Evolutionary conservation across 768 basidiomycete genomes (phyloP).

Genomic region (Suillus plorans): DNA sequence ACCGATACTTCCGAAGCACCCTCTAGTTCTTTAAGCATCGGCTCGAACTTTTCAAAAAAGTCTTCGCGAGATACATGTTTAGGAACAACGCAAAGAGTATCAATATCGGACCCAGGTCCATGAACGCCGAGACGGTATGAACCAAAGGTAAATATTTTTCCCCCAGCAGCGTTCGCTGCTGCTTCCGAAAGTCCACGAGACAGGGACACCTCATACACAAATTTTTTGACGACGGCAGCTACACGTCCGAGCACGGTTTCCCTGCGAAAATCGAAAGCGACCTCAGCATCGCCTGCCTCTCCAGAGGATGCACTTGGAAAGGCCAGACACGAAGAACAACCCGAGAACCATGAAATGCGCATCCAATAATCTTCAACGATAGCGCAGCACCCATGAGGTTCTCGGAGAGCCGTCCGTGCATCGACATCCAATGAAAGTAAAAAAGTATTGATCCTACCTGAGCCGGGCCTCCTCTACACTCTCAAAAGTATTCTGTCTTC

Average conservation of each 20-base stretch:
- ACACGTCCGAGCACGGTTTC: constrained; percentile 92
- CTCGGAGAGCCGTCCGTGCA: background rate
- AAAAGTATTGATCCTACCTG: constrained; percentile 53
- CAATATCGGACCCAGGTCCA: constrained; percentile 94
- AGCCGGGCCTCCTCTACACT: constrained; percentile 83
- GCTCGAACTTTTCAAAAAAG: constrained; percentile 90
- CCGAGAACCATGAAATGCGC: background rate
- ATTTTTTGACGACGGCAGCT: constrained; percentile 86
- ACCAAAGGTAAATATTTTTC: constrained; percentile 98
- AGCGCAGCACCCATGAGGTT: background rate
- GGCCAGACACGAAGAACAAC: background rate
- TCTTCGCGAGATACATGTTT: constrained; percentile 95
- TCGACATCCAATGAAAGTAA: background rate
- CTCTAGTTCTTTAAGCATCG: constrained; percentile 81
- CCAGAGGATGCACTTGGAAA: constrained; percentile 1
- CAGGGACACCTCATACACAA: constrained; percentile 82
- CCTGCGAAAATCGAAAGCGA: constrained; percentile 44
- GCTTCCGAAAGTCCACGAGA: constrained; percentile 82
- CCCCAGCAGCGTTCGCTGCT: constrained; percentile 87
- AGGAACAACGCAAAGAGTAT: constrained; percentile 97
- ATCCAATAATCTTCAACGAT: background rate
- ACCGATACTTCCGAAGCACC: constrained; percentile 90
- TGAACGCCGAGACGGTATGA: constrained; percentile 98
- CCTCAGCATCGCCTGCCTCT: constrained; percentile 20
- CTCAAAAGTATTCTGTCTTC: constrained; percentile 85